Evolutionary conservation across 1,284 basidiomycete species (phyloP), one percentile per base, ranked within the genome.

Genomic region (Uromyces viciae-fabae): DNA sequence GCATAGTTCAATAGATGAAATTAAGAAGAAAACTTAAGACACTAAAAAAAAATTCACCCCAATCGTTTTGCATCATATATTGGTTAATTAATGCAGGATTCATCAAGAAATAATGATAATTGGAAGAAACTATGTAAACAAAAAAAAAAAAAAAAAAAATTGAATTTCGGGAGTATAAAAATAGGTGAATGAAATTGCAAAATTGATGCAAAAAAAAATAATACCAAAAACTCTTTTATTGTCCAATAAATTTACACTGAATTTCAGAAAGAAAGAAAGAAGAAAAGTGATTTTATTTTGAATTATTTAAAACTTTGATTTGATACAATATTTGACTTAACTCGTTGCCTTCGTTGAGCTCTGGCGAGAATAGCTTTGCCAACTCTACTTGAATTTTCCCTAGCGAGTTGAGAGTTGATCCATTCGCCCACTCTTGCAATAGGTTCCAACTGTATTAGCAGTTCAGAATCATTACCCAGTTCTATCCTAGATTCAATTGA

Each of bases 371-470:
- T 87, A n/a, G 94, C 94, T 82, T 89, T 89, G 0, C 92, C 94
- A 0, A 91, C 94, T n/a, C 93, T 88, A 86, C 93, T 94, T 66
- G 90, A 90, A 82, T 90, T 94, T 83, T 89, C 87, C 81, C 91
- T 88, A 0, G 90, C 90, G 7, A 96, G 88, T 82, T 88, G 85
- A 81, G 89, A 88, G 49, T 90, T 92, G 71, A 95, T 91, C 93
- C 94, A 95, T 85, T 89, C 90, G 0, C 94, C 94, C 25, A 91
- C 90, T 68, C 91, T 90, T 0, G 90, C 91, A 64, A 95, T 87
- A 82, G 89, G 87, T 25, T 90, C 89, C 52, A 95, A 83, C 42
- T 71, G 81, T 72, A 82, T 43, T 1, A 46, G 60, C 36, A 80
- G 79, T 71, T 83, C 83, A 83, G 83, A 82, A 14, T 83, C 62